Evolutionary conservation across 2,329 filamentous ascomycete genomes (phyloP), one percentile per base, ranked within the genome.

Genomic region (Parascedosporium putredinis): DNA sequence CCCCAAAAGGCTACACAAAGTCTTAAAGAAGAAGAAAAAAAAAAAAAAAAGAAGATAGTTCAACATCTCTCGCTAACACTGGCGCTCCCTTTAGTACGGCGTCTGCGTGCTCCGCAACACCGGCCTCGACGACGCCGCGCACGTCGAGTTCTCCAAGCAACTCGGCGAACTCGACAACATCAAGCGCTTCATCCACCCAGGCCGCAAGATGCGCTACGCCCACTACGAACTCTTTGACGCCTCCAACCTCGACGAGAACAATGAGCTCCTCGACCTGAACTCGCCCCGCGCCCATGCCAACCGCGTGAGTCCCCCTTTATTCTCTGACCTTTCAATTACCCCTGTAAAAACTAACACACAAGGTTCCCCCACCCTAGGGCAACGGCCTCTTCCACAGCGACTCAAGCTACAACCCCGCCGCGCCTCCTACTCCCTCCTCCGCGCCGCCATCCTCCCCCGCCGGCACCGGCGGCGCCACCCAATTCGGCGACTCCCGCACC

Each of bases 111-210:
- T 79, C 58, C 73, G 74, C 34, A 57, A 67, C 12, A 75, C 76
- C 1, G 63, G 64, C 12, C 63, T 81, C 8, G 65, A 69, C 50
- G 76, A 81, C 57, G 66, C 64, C 5, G 52, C 61, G 2, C 78
- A 81, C 55, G 67, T 80, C 31, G 61, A 62, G 5, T 76, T 81
- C 57, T 69, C 72, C 14, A 55, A 57, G 2, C 64, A 63, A 1
- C 72, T 81, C 52, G 78, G 76, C 18, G 72, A 76, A 20, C 68
- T 80, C 0, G 76, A 81, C 60, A 71, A 78, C 56, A 67, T 77
- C 27, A 68, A 61, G 16, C 73, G 71, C 1, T 79, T 74, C 60
- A 61, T 72, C 6, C 62, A 61, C 1, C 63, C 62, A 0, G 74
- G 71, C 14, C 68, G 72, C 40, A 67, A 68, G 55, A 65, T 70